Evolutionary conservation across 192 early-diverging fungal genomes (phyloP), one percentile per base, ranked within the genome.

Genomic region (Entomortierella beljakovae): DNA sequence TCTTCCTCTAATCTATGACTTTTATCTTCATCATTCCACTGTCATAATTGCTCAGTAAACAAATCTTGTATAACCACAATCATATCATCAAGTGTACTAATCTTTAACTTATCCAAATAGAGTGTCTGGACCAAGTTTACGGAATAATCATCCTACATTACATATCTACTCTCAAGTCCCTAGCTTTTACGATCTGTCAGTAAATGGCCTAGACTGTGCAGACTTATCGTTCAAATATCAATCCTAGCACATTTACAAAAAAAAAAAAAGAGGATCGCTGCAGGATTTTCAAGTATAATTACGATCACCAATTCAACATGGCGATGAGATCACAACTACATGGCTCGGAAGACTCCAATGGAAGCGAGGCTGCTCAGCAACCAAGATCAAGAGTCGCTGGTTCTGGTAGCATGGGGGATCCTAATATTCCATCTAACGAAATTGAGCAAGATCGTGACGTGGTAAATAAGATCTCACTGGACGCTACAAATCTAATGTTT

Each of bases 281-380:
- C 48, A 37, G 46, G 22, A 26, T 6, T n/a, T 61, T 32, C 18
- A 11, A 10, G 59, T 11, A 25, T 25, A 43, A 43, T 42, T 59
- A 32, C 40, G 4, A 33, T 13, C 34, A 48, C 42, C n/a, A 33
- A 15, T 46, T 34, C 48, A 55, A 61, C 23, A 77, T 77, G 73
- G 73, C 66, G 33, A 57, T 77, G 73, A 77, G 62, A 52, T 57
- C 64, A 18, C 65, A 74, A 38, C n/a, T 56, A 48, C 73, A 53
- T 40, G 31, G 59, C 40, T 51, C 66, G 15, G 57, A 77, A 28
- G 65, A 52, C 6, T 52, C 64, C 55, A 52, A 32, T 20, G 67
- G 61, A 28, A 68, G 65, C 29, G 67, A 79, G 35, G 58, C 59
- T 55, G 59, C 70, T 37, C 61, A 70, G 15, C 66, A 79, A 51